Percentiles rank a stretch among this genome's conserved stretches.
Evolutionary conservation across 2,329 filamentous ascomycete species (phyloP).

Genomic region (Xylaria sp.): DNA sequence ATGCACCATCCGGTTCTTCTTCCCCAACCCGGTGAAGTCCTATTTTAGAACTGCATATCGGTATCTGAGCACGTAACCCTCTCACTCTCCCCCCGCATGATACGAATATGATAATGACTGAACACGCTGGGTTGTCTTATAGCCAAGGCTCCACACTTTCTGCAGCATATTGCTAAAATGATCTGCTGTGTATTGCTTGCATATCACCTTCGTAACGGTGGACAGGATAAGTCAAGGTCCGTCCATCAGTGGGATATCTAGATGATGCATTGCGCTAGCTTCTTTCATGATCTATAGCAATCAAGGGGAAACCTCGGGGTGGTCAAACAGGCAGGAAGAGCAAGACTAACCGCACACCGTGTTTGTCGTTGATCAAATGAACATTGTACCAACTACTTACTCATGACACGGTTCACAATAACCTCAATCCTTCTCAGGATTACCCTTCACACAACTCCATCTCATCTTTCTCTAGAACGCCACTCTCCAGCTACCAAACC

Average conservation of each 20-base stretch:
- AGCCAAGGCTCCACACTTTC: slow-evolving; percentile 16
- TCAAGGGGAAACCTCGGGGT: slow-evolving; percentile 24
- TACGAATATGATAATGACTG: slow-evolving; percentile 32
- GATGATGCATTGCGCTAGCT: slow-evolving; percentile 25
- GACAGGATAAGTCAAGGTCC: slow-evolving; percentile 20
- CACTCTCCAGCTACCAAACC: slow-evolving; percentile 1
- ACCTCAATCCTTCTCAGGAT: not conserved
- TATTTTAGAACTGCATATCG: slow-evolving; percentile 13
- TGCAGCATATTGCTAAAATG: slow-evolving; percentile 29
- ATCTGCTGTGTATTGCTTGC: slow-evolving; percentile 31
- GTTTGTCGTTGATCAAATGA: slow-evolving; percentile 32
- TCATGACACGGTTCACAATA: slow-evolving; percentile 15
- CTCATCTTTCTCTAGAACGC: not conserved
- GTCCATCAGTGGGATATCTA: slow-evolving; percentile 19
- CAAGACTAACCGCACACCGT: slow-evolving; percentile 29
- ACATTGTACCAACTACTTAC: slow-evolving; percentile 14
- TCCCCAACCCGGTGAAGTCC: slow-evolving; percentile 28
- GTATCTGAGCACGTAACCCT: slow-evolving; percentile 20
- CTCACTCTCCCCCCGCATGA: slow-evolving; percentile 23
- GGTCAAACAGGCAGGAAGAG: slow-evolving; percentile 28
- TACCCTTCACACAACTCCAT: not conserved
- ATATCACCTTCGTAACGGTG: slow-evolving; percentile 29
- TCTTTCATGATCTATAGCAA: slow-evolving; percentile 24
- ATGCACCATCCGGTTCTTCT: slow-evolving; percentile 38
- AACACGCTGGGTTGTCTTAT: slow-evolving; percentile 32